Evolutionary conservation across 331 rosid genomes (phyloP), one percentile per base, ranked within the genome.

Genomic region (Spiraea crenata): DNA sequence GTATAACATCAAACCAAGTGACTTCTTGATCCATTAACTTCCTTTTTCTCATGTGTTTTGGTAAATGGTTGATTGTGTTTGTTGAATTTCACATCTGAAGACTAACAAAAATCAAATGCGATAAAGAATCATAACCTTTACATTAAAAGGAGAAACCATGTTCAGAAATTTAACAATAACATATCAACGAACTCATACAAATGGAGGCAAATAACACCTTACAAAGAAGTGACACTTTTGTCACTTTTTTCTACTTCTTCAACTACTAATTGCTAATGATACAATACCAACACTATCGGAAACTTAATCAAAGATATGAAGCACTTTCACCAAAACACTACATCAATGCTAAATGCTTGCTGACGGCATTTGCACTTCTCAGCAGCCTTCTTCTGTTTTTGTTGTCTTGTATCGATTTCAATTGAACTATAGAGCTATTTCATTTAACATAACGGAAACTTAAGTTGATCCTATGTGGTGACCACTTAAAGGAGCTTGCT

Each of bases 361-460:
- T 17, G 79, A 81, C 77, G 57, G 45, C 54, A 58, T 75, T 82
- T 76, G 70, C 74, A 49, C 48, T 74, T 79, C 67, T 72, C 78
- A 76, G 76, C 79, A 68, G 65, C 42, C 79, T 70, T 61, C 56
- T 51, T 61, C 56, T 51, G 7, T n/a, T 72, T 72, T 85, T 78
- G 64, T 79, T 77, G 54, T 77, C 71, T 57, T 68, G 61, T 63
- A 48, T 74, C 39, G 68, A 65, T 52, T 79, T 51, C 56, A 79
- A 82, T 67, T 77, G 80, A 76, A 73, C 65, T 57, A 70, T 76
- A 72, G 25, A 59, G 45, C 17, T 66, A 69, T 72, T 50, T 57
- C 61, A 20, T 63, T 41, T 37, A 55, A 47, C 56, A 5, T 46
- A 66, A 16, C 61, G 71, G 47, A 48, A 46, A 16, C 49, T 55